Conservation (phyloP, 768 basidiomycete genomes). For the Tulasnella sp. region DNA sequence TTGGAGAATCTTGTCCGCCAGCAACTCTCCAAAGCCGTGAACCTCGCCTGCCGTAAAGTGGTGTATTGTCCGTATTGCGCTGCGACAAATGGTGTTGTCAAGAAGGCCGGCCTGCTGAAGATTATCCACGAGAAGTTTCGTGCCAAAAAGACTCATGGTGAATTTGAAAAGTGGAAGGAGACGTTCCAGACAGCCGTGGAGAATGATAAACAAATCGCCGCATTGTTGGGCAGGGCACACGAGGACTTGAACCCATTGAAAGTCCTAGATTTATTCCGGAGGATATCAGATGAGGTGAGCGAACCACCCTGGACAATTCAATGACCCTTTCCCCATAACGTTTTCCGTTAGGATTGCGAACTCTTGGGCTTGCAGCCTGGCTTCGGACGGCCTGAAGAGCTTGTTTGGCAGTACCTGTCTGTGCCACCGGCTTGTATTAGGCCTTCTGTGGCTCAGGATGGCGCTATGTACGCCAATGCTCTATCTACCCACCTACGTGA, state of each 20-base stretch:
- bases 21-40: constrained; percentile 69
- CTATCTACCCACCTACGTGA: neutral
- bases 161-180: constrained; percentile 77
- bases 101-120: constrained; percentile 80
- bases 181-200: constrained; percentile 72
- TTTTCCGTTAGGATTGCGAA: constrained; percentile 69
- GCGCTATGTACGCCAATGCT: constrained; percentile 39
- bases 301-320: neutral
- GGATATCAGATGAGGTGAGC: constrained; percentile 80
- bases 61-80: constrained; percentile 89
- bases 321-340: neutral
- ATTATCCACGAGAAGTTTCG: constrained; percentile 98
- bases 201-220: constrained; percentile 73
- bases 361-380: constrained; percentile 79
- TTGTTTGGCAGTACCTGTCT: constrained; percentile 97
- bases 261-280: constrained; percentile 79
- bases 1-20: constrained; percentile 90
- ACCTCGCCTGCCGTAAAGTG: constrained; percentile 75
- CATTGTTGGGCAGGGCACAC: constrained; percentile 76
- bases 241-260: constrained; percentile 94
- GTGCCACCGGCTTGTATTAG: constrained; percentile 97
- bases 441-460: constrained; percentile 94
- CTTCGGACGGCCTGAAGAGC: constrained; percentile 88
- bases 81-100: constrained; percentile 87
- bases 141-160: constrained; percentile 80